Percentiles rank a stretch among this genome's conserved stretches.
Conservation (phyloP, 768 basidiomycete genomes). For the Leccinum uliginosum region DNA sequence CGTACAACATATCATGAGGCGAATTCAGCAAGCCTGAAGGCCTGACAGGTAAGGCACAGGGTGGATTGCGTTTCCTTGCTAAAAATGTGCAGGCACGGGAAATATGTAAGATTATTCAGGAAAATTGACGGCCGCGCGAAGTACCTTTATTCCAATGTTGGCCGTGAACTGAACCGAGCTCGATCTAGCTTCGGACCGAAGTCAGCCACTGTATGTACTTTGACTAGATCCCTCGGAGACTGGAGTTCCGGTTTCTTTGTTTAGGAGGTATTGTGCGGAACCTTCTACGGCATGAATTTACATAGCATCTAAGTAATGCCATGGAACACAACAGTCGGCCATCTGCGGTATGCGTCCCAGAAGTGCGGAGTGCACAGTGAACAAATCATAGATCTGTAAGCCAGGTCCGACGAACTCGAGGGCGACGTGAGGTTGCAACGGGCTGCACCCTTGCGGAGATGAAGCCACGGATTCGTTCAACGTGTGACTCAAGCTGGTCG, state of each 20-base stretch:
- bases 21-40: neutral
- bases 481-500: neutral
- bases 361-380: neutral
- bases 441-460: neutral
- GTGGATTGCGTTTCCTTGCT: neutral
- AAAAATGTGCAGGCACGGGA: neutral
- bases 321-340: neutral
- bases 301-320: too few species aligned
- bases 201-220: neutral
- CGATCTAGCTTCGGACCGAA: neutral
- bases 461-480: neutral
- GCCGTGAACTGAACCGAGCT: neutral
- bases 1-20: neutral
- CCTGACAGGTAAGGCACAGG: neutral
- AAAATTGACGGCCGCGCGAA: too few species aligned
- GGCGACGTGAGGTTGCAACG: neutral
- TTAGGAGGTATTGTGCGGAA: neutral
- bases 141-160: neutral
- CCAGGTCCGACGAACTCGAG: neutral
- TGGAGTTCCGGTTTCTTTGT: neutral
- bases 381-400: neutral
- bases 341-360: neutral
- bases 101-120: too few species aligned
- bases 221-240: neutral
- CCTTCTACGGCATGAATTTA: neutral